These are phyloP conservation scores for Phialophora chinensis DNA, from an alignment of 2,329 filamentous ascomycete genomes.

Conservation along the genomic window DNA sequence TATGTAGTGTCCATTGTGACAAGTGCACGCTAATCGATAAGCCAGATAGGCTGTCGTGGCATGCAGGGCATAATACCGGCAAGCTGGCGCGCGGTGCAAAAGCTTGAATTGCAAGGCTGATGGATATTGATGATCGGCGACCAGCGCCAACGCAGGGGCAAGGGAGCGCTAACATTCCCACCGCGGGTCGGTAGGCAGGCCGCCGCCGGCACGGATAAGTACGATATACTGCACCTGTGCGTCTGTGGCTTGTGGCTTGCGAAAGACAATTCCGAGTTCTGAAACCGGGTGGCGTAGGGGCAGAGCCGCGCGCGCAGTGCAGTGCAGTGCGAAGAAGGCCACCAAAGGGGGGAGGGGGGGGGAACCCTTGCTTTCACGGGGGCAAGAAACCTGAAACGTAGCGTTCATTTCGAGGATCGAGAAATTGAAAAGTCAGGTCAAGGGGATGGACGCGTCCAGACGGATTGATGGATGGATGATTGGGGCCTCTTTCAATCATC, in stretches of 20 bases:
- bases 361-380: no score
- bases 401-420: no score
- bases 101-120: neutral
- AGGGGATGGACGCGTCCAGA: neutral
- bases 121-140: neutral
- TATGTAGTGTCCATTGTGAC: no score
- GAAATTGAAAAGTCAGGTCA: neutral
- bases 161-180: neutral
- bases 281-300: constrained; percentile 15
- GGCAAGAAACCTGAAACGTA: no score
- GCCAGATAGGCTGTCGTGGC: neutral
- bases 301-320: neutral
- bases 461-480: neutral
- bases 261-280: neutral
- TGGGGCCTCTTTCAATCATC: neutral
- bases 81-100: neutral
- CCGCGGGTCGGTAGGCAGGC: neutral
- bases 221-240: no score
- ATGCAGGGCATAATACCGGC: no score
- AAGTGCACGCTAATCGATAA: neutral
- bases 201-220: neutral
- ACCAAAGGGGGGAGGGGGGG: no score
- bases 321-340: no score
- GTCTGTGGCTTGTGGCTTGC: neutral
- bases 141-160: constrained; percentile 6